Evolutionary conservation across 1,284 basidiomycete genomes (phyloP).

Genomic region (Fomitopsis pinicola): DNA sequence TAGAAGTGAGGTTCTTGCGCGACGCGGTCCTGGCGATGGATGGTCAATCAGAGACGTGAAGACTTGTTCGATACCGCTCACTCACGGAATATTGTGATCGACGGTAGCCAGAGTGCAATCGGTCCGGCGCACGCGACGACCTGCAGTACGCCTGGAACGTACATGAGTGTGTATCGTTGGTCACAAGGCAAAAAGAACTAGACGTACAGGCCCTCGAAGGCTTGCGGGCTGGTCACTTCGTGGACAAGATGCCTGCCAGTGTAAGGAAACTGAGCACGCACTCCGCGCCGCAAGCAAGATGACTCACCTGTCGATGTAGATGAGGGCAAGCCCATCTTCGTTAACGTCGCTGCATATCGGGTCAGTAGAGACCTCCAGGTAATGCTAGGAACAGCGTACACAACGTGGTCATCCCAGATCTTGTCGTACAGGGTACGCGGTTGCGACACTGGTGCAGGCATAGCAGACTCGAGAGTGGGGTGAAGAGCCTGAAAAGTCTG

Average conservation of each 20-base stretch:
- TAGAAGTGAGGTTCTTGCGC: conserved; percentile 81
- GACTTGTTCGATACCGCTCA: conserved; percentile 11
- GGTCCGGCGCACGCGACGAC: conserved; percentile 79
- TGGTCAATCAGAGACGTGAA: background rate
- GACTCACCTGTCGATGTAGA: conserved; percentile 87
- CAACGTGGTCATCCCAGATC: conserved; percentile 94
- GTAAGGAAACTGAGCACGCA: conserved; percentile 1
- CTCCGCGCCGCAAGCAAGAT: background rate
- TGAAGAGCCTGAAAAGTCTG: background rate
- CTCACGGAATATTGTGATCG: conserved; percentile 95
- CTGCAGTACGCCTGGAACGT: conserved; percentile 64
- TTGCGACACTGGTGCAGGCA: conserved; percentile 51
- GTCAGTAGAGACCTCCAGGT: conserved; percentile 3
- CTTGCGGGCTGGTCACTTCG: conserved; percentile 95
- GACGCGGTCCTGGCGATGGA: conserved; percentile 60
- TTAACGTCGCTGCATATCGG: conserved; percentile 53
- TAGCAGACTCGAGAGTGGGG: conserved; percentile 18
- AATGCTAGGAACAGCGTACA: conserved; percentile 46
- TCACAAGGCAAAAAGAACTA: background rate
- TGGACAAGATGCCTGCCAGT: conserved; percentile 81
- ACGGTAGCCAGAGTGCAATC: conserved; percentile 95
- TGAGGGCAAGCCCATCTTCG: conserved; percentile 81
- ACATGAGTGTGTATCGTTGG: conserved; percentile 4
- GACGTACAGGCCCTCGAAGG: conserved; percentile 88
- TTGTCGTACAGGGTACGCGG: conserved; percentile 93